These are phyloP conservation scores for Ophiosphaerella herpotricha DNA, from an alignment of 2,329 filamentous ascomycete genomes.

Conservation along the genomic window DNA sequence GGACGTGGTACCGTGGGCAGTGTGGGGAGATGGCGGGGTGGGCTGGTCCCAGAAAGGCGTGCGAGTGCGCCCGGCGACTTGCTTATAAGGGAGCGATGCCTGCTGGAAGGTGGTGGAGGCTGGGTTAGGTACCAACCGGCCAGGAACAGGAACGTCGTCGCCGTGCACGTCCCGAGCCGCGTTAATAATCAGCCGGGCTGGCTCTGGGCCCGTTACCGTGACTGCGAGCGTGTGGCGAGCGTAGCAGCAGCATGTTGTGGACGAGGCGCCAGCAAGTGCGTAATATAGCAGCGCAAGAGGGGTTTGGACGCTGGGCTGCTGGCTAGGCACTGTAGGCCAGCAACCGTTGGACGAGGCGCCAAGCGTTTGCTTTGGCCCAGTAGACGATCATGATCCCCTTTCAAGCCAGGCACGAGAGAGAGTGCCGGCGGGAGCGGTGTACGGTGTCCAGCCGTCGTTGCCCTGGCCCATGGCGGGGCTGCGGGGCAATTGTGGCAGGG, in stretches of 20 bases:
- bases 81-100: slow-evolving; percentile 18
- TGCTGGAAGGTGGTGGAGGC: neutral
- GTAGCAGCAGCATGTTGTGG: slow-evolving; percentile 20
- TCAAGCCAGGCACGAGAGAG: too few species aligned
- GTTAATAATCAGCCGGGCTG: slow-evolving; percentile 21
- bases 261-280: slow-evolving; percentile 15
- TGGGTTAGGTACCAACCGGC: neutral
- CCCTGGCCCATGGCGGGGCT: slow-evolving; percentile 9
- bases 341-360: neutral
- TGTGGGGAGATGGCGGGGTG: slow-evolving; percentile 19
- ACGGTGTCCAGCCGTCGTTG: too few species aligned
- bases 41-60: slow-evolving; percentile 19
- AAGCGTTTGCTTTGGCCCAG: too few species aligned
- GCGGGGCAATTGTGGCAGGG: slow-evolving; percentile 1
- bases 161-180: slow-evolving; percentile 15
- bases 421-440: too few species aligned
- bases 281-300: slow-evolving; percentile 20
- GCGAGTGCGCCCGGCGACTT: slow-evolving; percentile 22
- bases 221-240: slow-evolving; percentile 16
- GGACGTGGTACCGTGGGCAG: slow-evolving; percentile 36
- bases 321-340: neutral
- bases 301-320: slow-evolving; percentile 17
- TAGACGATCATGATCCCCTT: too few species aligned
- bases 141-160: too few species aligned
- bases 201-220: too few species aligned